Evolutionary conservation across 345 rosid genomes (phyloP), one percentile per base, ranked within the genome.

Genomic region (Ceriops zippeliana): DNA sequence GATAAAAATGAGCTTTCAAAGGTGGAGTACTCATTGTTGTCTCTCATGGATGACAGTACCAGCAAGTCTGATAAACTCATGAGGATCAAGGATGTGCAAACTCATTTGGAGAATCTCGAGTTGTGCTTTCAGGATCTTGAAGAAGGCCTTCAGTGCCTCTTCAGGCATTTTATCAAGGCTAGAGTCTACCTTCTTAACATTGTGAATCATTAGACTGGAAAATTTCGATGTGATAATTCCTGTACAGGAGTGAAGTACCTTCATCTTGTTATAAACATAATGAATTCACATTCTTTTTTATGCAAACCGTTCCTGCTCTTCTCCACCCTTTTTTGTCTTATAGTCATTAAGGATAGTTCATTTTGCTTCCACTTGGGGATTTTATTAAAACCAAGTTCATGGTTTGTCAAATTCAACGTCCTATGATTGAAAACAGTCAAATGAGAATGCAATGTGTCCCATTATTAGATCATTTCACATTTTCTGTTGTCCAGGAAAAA

Each of bases 91-190:
- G 20, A 63, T 22, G 27, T 76, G 21, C 77, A 79, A 30, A 70
- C 11, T 2, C 59, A 73, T 35, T 70, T 78, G 16, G 67, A 75
- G 61, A 73, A 47, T 27, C 34, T 78, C 17, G 85, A 84, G 56
- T 59, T 66, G 22, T 68, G 78, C 77, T 66, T 84, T 74, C 81
- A 82, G 67, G 84, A 84, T 68, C 77, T 88, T 28, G 84, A 83
- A 78, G 78, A 72, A 49, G 89, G 79, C 53, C 63, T 80, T 7
- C 78, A 86, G 35, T 52, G 62, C 71, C 78, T 84, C 66, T 72
- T 68, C 10, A 77, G 84, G 59, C 66, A 73, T 27, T 26, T 82
- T 71, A 88, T 80, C 69, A 82, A 82, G 74, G 65, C 78, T 28
- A 73, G 80, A 69, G 83, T 73, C 34, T 80, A 82, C 22, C 49